Conservation (phyloP, 306 rosid species). For the Hylodesmum podocarpum region DNA sequence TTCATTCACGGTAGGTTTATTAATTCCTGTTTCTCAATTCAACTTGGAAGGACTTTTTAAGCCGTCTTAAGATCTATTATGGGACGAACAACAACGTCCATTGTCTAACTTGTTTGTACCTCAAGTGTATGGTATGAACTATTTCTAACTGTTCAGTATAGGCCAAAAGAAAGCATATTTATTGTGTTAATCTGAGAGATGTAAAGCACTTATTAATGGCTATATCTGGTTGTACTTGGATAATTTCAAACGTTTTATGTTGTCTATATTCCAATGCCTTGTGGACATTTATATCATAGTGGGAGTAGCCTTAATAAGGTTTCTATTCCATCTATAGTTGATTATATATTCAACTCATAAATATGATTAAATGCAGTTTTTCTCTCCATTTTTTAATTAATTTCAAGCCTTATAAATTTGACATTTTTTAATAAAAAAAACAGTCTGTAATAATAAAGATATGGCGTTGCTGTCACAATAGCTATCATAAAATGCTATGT, state of each 20-base stretch:
- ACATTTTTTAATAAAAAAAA: too few relatives aligned
- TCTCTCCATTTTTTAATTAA: too few relatives aligned
- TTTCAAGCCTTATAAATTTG: too few relatives aligned
- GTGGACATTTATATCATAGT: too few relatives aligned
- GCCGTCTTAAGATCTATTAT: not conserved
- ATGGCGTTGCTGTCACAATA: not conserved
- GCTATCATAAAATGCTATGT: not conserved
- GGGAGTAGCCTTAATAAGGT: too few relatives aligned
- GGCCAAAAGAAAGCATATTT: not conserved
- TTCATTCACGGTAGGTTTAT: not conserved
- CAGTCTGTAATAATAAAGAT: not conserved
- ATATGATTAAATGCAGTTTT: too few relatives aligned
- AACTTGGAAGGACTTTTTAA: not conserved
- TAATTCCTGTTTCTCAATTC: not conserved
- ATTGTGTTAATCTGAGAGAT: not conserved
- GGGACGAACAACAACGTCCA: not conserved
- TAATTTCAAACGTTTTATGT: not conserved
- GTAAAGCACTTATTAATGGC: not conserved
- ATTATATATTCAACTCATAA: too few relatives aligned
- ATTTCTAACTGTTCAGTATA: not conserved
- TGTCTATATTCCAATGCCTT: not conserved
- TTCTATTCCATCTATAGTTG: too few relatives aligned
- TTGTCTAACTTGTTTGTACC: not conserved
- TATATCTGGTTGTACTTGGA: not conserved
- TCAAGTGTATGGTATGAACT: constrained; percentile 1